Base-by-base conservation (phyloP, 2,329 filamentous ascomycete genomes). In the Diplodia seriata region DNA sequence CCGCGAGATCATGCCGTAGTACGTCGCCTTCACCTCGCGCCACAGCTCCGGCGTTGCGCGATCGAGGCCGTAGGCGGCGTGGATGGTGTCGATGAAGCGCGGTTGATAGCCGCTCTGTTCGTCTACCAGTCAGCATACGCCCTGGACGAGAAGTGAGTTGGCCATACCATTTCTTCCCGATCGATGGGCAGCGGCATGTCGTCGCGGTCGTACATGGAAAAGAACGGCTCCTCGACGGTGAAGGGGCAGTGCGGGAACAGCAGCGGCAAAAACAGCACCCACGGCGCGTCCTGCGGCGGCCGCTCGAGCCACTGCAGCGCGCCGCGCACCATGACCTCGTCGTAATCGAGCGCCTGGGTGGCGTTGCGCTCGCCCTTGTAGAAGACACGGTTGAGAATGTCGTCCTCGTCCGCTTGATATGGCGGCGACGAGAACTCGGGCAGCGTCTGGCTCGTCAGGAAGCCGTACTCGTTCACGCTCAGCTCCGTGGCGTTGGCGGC, bases 161-260 rank as follows among this genome's bases (percentile, higher is more conserved):
- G 23, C 26, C 29, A 33, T 64, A 64, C 59, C 62, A 43, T 66
- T n/a, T 33, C 53, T 0, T 40, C 36, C 4, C 50, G 53, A 8
- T 14, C 49, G 0, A 73, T 71, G 0, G 70, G 63, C 3, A 31
- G 15, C 4, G 70, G 70, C 51, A 81, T 74, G 1, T 73, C 64
- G 0, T 70, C 62, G 3, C 81, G 77, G 36, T 81, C 75, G 59
- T 84, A 83, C 80, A 83, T 82, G 11, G 78, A 81, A 67, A 84
- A 83, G 66, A 79, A 84, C 0, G 82, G 82, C 71, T 84, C 81
- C 67, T 85, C 82, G 1, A 84, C 81, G 26, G 80, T 75, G 43
- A 84, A 84, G 0, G 81, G 82, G n/a, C 79, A 82, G 69, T 84
- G 80, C 0, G 82, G 81, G 69, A 84, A 82, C 6, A 81, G 70